A percentile compares a stretch with the other conserved stretches of the same genome.
These are phyloP conservation scores for Coemansia sp. DNA, from an alignment of 192 early-diverging fungal genomes.

Conservation along the genomic window DNA sequence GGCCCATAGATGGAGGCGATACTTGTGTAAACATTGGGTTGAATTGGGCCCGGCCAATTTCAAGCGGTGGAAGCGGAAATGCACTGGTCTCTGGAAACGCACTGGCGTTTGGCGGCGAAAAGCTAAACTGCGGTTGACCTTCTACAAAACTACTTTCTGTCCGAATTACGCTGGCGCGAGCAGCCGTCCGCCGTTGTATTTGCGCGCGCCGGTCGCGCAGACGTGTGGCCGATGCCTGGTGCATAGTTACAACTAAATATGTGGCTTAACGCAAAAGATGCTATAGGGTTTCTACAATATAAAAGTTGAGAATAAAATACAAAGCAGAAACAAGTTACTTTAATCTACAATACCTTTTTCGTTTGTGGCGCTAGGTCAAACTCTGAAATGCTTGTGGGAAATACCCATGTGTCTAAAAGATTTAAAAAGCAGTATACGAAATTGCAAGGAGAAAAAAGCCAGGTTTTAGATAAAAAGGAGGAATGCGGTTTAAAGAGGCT, in stretches of 20 bases:
- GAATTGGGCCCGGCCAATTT: not conserved
- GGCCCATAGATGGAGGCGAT: too few species aligned
- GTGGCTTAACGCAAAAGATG: not conserved
- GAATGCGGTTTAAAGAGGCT: too few species aligned
- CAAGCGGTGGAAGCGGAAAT: not conserved
- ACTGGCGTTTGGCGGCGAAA: not conserved
- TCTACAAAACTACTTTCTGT: not conserved
- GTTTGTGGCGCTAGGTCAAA: not conserved
- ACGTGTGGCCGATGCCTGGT: conserved; percentile 2
- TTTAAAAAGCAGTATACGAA: conserved; percentile 3
- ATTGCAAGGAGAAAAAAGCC: not conserved
- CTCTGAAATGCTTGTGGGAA: not conserved
- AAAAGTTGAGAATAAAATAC: not conserved
- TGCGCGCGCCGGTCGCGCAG: conserved; percentile 2
- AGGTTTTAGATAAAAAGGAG: not conserved
- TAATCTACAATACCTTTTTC: not conserved
- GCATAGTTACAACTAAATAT: not conserved
- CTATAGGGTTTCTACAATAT: not conserved
- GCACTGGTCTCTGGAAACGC: not conserved
- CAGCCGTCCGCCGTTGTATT: not conserved
- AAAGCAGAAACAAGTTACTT: not conserved
- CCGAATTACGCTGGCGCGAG: not conserved
- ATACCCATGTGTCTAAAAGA: not conserved
- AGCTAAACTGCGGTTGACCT: conserved; percentile 6
- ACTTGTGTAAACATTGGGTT: too few species aligned